Evolutionary conservation across 208 protist species (phyloP), one percentile per base, ranked within the genome.

Genomic region (Endotrypanum monterogeii): DNA sequence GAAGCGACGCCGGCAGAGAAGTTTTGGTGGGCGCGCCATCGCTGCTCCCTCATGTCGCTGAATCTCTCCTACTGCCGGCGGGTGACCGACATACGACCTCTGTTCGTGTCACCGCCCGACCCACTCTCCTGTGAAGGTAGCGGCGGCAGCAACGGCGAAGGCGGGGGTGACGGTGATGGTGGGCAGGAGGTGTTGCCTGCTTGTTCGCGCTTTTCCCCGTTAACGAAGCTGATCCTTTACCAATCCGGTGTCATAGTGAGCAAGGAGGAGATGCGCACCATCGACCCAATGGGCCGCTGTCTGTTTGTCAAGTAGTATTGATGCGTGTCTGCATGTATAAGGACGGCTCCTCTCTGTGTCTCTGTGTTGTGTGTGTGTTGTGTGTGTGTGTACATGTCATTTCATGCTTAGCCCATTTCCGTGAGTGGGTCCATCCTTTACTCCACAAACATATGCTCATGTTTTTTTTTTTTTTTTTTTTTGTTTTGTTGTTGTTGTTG

Each of bases 31-130:
- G 12, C 16, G 58, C 67, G 23, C 25, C 74, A 74, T 48, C 67
- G 71, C 35, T 79, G 74, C 60, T 70, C 74, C 11, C 51, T 83
- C 50, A n/a, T 32, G 9, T 62, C 54, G 23, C 55, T 83, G n/a
- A 69, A 83, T 50, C 8, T 83, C 6, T 52, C 48, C 12, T 52
- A 67, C 48, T 83, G 79, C 48, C 54, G 67, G 14, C 12, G 37
- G 3, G 55, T 83, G 41, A 78, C 72, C 6, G 70, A 77, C 37
- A 60, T 83, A 28, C 32, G 44, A 32, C 28, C 58, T 3, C 62
- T 83, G 6, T 63, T 83, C 35, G n/a, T 4, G 30, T 0, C 62
- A 30, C 54, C 56, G 35, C 12, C 50, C 51, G 16, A 56, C 44
- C 35, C 63, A 20, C 69, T 67, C n/a, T 51, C 39, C n/a, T n/a